A percentile compares a stretch with the other conserved stretches of the same genome.
These are phyloP conservation scores for Lenwebbia sp. DNA, from an alignment of 345 rosid genomes.

Conservation along the genomic window DNA sequence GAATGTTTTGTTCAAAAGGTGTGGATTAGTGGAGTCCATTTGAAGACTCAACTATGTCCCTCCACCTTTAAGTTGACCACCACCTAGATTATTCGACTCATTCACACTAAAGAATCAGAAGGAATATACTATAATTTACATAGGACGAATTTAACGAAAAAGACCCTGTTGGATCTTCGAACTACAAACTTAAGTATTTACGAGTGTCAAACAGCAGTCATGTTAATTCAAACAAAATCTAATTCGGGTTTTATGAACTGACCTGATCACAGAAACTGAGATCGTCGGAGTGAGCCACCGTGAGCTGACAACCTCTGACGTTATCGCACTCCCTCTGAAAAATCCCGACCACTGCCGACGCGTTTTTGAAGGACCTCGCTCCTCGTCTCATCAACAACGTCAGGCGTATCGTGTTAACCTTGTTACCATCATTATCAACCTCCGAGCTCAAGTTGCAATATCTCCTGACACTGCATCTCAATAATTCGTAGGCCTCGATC, in stretches of 20 bases:
- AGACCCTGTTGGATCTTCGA: background rate
- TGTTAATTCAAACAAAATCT: background rate
- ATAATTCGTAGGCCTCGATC: slow-evolving; percentile 44
- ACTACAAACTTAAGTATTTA: too few species aligned
- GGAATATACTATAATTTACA: background rate
- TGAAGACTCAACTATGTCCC: background rate
- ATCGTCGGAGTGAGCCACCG: slow-evolving; percentile 49
- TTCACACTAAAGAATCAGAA: background rate
- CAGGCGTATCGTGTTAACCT: slow-evolving; percentile 21
- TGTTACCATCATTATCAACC: background rate
- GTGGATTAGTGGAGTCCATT: background rate
- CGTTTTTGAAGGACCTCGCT: slow-evolving; percentile 57
- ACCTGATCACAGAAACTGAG: slow-evolving; percentile 70
- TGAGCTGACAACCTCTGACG: slow-evolving; percentile 38
- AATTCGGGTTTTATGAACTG: background rate
- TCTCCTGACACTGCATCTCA: slow-evolving; percentile 47
- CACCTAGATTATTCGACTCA: background rate
- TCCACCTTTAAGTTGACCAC: background rate
- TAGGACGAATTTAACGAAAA: background rate
- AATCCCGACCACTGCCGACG: slow-evolving; percentile 27
- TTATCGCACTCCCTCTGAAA: slow-evolving; percentile 41
- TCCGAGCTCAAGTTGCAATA: slow-evolving; percentile 24
- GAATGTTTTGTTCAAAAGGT: too few species aligned
- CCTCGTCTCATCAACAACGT: slow-evolving; percentile 66
- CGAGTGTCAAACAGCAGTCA: background rate